These are phyloP conservation scores for Ensete glaucum DNA, from an alignment of 176 grass and related monocot species.

Conservation along the genomic window DNA sequence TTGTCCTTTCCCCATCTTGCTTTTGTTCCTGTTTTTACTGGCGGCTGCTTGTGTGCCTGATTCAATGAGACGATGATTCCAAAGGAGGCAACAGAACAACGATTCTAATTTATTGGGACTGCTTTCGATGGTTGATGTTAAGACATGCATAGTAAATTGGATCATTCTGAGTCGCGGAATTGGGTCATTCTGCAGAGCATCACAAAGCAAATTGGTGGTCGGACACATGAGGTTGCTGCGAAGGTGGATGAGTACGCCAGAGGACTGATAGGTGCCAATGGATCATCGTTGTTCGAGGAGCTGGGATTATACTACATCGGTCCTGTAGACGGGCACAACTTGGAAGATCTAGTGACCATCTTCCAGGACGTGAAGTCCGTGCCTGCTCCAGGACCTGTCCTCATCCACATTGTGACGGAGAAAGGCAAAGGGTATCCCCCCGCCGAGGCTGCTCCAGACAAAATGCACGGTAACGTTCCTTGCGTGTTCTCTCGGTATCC, in stretches of 20 bases:
- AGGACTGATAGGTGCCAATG: constrained; percentile 56
- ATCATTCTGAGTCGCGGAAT: no score
- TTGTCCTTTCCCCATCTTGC: background rate
- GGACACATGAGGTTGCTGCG: constrained; percentile 55
- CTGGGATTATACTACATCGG: constrained; percentile 89
- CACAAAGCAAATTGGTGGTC: constrained; percentile 70
- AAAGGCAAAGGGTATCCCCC: constrained; percentile 83
- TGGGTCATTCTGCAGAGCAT: constrained; percentile 20
- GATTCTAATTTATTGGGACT: no score
- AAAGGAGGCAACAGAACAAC: no score
- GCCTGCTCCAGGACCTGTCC: constrained; percentile 70
- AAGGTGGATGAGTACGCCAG: constrained; percentile 77
- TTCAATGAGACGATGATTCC: background rate
- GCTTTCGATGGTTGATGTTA: no score
- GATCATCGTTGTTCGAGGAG: constrained; percentile 77
- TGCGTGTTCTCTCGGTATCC: background rate
- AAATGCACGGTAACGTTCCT: constrained; percentile 51
- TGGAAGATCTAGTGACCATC: constrained; percentile 66
- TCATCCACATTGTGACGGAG: constrained; percentile 75
- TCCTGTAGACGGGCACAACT: constrained; percentile 69
- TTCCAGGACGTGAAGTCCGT: constrained; percentile 70
- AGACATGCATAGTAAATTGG: no score
- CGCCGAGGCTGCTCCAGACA: constrained; percentile 65
- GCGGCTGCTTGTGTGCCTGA: background rate
- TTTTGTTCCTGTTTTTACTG: background rate